Evolutionary conservation across 768 basidiomycete species (phyloP), one percentile per base, ranked within the genome.

Genomic region (Rhizopogon sp.): DNA sequence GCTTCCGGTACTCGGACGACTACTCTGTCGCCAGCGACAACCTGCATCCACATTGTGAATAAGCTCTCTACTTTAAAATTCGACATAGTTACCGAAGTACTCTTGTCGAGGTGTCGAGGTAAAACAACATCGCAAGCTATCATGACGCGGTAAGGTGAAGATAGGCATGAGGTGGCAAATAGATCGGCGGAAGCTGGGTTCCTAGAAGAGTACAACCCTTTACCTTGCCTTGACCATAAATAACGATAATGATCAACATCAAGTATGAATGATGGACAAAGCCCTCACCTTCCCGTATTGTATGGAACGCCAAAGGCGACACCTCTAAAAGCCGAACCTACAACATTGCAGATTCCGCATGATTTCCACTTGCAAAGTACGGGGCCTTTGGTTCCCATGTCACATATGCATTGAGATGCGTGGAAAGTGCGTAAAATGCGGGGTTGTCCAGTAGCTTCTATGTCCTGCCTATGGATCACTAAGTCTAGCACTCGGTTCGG

Each of bases 371-470:
- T 73, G 67, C 85, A 87, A 17, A 84, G 63, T 1, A 63, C 61
- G 3, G 74, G 64, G 33, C 77, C 76, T 56, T 81, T 82, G 14
- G 74, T 74, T 7, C 85, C 85, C 57, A 87, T 69, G 64, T 87
- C 82, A 70, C 85, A 87, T 41, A 87, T 83, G 61, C 84, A 85
- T 56, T 85, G 83, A 2, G 82, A 74, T 54, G 81, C 78, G 56
- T 87, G 81, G 61, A 83, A 87, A 39, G 79, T 83, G 59, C 80
- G 76, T 51, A 85, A 72, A 60, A 82, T 74, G 58, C 75, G 74
- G 57, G 74, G 50, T 1, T 71, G 43, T 64, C 68, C 50, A 60
- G 66, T 57, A 66, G 73, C 56, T 64, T 69, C 56, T 73, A 67
- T 57, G 72, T 76, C 64, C 28, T 61, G 58, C 42, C 64, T 66